Evolutionary conservation across 1,139 yeast species (phyloP), one percentile per base, ranked within the genome.

Genomic region (Geotrichum klebahnii): DNA sequence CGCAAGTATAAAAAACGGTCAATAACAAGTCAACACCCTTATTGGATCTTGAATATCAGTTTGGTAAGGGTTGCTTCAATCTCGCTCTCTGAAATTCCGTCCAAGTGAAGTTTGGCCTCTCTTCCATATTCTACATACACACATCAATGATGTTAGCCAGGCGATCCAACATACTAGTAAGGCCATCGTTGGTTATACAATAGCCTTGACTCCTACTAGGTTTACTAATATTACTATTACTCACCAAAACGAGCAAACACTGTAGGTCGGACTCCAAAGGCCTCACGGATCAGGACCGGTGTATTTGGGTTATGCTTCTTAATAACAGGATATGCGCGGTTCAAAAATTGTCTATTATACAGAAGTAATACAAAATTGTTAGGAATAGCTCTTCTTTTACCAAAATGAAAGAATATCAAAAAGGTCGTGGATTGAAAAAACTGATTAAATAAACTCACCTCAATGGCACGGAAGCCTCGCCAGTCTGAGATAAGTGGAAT

Each of bases 261-360:
- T 54, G 81, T 76, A 40, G 95, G 94, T 45, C 82, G 76, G 51
- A 83, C 76, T 45, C 88, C 88, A 54, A 74, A 73, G 49, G 88
- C 79, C 69, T 85, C 95, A 68, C 95, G 81, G 58, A 85, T 76
- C 62, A 85, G 75, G 52, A 85, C 79, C 19, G 92, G 92, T 39
- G 83, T 71, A 35, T 74, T 64, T 31, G 82, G 82, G 59, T 78
- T 76, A 58, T 71, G 64, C 57, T 69, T 66, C 67, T 83, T 84
- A 64, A 85, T 72, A 23, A 71, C 63, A 16, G 82, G 78, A 67
- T 84, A 85, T 66, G 81, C 75, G 54, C 76, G 72, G 52, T 77
- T 68, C 60, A 84, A 73, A 63, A 82, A 85, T 37, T 77, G 69
- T 66, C 86, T 71, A 51, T 51, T 49, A 36, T 49, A 51, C 41